Evolutionary conservation across 148 eudicot genomes (phyloP).

Genomic region (Simmondsia chinensis): DNA sequence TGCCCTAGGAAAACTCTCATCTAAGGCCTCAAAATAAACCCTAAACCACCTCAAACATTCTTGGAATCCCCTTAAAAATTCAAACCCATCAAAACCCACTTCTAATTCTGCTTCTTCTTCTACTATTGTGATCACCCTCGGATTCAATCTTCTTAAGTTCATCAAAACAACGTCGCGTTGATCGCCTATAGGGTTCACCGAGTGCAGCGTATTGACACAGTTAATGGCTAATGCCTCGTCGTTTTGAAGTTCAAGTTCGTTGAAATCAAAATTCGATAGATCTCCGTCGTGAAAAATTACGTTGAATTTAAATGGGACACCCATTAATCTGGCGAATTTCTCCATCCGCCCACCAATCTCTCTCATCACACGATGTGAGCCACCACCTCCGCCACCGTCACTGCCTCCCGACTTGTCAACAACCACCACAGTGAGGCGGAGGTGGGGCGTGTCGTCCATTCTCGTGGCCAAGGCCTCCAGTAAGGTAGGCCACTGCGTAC

Average conservation of each 20-base stretch:
- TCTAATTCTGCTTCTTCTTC: conserved; percentile 88
- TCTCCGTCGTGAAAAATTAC: conserved; percentile 61
- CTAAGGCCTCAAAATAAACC: conserved; percentile 75
- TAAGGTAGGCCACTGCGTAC: conserved; percentile 99
- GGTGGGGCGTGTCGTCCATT: conserved; percentile 75
- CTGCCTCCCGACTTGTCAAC: conserved; percentile 13
- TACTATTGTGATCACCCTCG: conserved; percentile 67
- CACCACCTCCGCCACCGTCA: conserved; percentile 2
- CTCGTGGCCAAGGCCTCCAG: conserved; percentile 86
- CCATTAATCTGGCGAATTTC: conserved; percentile 89
- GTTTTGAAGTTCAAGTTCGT: conserved; percentile 30
- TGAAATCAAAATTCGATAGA: conserved; percentile 40
- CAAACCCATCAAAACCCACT: conserved; percentile 35
- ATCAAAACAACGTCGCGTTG: conserved; percentile 43
- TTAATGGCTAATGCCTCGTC: conserved; percentile 82
- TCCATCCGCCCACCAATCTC: conserved; percentile 80
- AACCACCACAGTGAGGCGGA: conserved; percentile 62
- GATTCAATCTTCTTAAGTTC: conserved; percentile 39
- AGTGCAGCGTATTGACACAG: conserved; percentile 57
- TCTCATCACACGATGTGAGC: conserved; percentile 59
- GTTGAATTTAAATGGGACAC: conserved; percentile 73
- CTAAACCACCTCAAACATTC: conserved; percentile 86
- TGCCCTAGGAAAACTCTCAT: conserved; percentile 61
- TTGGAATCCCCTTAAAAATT: conserved; percentile 56
- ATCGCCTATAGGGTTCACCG: conserved; percentile 22